A percentile compares a stretch with the other conserved stretches of the same genome.
Conservation (phyloP, 2,329 filamentous ascomycete genomes). For the Fusarium palustre region DNA sequence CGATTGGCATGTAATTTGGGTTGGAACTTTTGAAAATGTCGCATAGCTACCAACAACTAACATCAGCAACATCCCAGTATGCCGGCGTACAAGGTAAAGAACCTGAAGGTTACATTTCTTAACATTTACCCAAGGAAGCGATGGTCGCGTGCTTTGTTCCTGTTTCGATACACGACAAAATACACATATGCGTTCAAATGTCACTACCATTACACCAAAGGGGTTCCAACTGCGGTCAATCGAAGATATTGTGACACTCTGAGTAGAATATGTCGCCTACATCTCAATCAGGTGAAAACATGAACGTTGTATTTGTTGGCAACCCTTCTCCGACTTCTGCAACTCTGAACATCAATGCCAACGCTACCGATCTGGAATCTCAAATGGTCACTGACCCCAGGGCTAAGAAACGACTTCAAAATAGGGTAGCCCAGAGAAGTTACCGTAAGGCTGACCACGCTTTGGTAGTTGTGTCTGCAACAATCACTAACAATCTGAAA, state of each 20-base stretch:
- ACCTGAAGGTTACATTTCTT: neutral
- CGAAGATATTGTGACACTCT: neutral
- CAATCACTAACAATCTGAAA: neutral
- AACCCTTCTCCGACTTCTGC: neutral
- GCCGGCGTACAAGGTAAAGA: neutral
- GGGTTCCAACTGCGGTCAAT: neutral
- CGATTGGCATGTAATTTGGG: neutral
- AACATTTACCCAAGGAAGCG: neutral
- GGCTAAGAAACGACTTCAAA: constrained; percentile 4
- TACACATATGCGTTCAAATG: neutral
- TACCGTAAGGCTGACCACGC: neutral
- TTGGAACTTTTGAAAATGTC: neutral
- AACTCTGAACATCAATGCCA: neutral
- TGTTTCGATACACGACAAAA: neutral
- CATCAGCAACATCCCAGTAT: neutral
- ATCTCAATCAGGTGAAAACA: neutral
- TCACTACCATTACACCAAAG: neutral
- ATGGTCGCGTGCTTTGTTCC: neutral
- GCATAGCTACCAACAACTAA: neutral
- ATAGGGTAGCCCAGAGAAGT: neutral
- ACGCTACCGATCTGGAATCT: neutral
- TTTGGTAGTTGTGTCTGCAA: neutral
- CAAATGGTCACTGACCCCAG: neutral
- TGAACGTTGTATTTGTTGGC: neutral
- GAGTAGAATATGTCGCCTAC: neutral